A percentile compares a stretch with the other conserved stretches of the same genome.
phyloP scores from a whole-genome alignment of 345 rosid genomes.

The Gossypium longicalyx region DNA sequence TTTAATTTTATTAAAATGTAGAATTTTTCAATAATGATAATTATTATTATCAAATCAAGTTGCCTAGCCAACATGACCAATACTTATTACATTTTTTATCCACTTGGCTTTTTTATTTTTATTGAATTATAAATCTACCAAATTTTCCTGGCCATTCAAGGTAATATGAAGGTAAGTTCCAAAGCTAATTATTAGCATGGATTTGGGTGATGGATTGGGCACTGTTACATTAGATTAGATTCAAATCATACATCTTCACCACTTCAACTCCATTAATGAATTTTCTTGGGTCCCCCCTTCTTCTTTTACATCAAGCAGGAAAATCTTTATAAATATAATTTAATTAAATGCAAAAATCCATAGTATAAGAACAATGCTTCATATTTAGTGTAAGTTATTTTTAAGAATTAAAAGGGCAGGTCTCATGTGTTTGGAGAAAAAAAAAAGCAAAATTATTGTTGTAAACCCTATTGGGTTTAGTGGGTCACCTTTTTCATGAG shows the following conservation, averaged over 20 bases:
- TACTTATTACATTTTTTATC: background rate
- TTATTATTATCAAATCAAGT: background rate
- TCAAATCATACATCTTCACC: background rate
- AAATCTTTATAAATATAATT: too few species aligned
- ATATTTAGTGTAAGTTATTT: background rate
- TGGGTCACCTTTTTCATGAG: background rate
- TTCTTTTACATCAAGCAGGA: too few species aligned
- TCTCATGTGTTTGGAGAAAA: background rate
- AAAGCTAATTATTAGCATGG: background rate
- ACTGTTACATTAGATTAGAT: background rate
- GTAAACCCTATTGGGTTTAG: background rate
- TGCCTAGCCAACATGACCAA: background rate
- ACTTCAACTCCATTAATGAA: background rate
- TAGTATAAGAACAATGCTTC: background rate
- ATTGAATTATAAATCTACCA: background rate
- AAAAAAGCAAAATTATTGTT: slow-evolving; percentile 2
- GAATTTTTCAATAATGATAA: too few species aligned
- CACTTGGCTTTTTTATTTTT: background rate
- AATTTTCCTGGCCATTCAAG: background rate
- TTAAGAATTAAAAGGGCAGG: background rate
- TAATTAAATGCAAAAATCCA: background rate
- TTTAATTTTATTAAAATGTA: too few species aligned
- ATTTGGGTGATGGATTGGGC: background rate
- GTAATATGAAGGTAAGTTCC: background rate
- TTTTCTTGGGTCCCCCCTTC: background rate